Conservation (phyloP, 192 early-diverging fungal genomes). For the Linnemannia hyalina region DNA sequence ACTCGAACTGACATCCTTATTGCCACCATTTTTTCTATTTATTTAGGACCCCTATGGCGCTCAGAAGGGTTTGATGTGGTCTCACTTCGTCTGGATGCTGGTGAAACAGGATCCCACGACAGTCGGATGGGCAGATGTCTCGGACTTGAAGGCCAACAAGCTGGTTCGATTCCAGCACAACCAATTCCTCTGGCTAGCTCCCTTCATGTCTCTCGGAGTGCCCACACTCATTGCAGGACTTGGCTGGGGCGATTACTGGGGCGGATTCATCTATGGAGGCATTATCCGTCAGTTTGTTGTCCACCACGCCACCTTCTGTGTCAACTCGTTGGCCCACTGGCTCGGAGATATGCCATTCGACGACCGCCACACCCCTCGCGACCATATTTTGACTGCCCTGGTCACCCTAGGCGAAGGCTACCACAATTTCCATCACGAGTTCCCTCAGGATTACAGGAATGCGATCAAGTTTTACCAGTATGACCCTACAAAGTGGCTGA, state of each 20-base stretch:
- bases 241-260: conserved; percentile 82
- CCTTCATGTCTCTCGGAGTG: conserved; percentile 77
- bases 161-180: conserved; percentile 84
- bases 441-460: conserved; percentile 90
- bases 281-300: conserved; percentile 77
- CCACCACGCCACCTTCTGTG: conserved; percentile 89
- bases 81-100: conserved; percentile 89
- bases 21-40: conserved; percentile 63
- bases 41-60: conserved; percentile 84
- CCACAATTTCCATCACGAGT: conserved; percentile 92
- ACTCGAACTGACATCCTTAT: conserved; percentile 22
- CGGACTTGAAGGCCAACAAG: conserved; percentile 82
- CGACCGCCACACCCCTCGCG: conserved; percentile 85
- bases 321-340: conserved; percentile 87
- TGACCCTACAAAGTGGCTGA: conserved; percentile 91
- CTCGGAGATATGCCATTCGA: conserved; percentile 83
- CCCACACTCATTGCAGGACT: conserved; percentile 86
- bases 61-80: conserved; percentile 82
- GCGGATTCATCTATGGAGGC: conserved; percentile 83
- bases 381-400: conserved; percentile 85
- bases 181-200: conserved; percentile 77
- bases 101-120: conserved; percentile 73
- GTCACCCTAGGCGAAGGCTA: conserved; percentile 87
- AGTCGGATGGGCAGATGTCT: conserved; percentile 80
- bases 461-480: conserved; percentile 83